Conservation (phyloP, 371 early-diverging fungal species). For the Haplosporangium sp. region DNA sequence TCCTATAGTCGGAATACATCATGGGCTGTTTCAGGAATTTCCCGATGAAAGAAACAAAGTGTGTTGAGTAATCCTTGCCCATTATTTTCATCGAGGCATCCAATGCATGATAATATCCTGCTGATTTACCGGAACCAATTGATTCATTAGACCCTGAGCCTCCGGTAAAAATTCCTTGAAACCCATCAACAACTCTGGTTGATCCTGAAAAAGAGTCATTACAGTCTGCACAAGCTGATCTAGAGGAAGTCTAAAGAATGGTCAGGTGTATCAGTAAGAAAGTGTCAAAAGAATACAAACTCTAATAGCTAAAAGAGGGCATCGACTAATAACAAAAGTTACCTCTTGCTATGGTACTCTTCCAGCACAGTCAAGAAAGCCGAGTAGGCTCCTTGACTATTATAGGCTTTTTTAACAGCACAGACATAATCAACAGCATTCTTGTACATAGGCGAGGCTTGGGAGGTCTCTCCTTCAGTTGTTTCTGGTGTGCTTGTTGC, state of each 20-base stretch:
- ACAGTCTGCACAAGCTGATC: constrained; percentile 52
- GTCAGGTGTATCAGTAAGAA: neutral
- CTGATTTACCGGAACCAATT: constrained; percentile 42
- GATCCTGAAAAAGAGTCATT: constrained; percentile 56
- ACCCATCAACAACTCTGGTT: constrained; percentile 49
- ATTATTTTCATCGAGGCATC: neutral
- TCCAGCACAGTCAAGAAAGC: constrained; percentile 42
- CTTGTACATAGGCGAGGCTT: constrained; percentile 18
- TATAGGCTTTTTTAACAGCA: constrained; percentile 52
- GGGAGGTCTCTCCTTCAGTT: constrained; percentile 7
- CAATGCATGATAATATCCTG: neutral
- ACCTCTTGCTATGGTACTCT: constrained; percentile 43
- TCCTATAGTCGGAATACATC: constrained; percentile 42
- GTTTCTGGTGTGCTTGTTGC: constrained; percentile 4
- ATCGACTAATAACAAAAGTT: neutral
- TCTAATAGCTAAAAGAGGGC: neutral
- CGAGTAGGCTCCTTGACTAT: constrained; percentile 35
- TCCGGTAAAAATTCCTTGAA: constrained; percentile 56
- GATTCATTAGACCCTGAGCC: constrained; percentile 47
- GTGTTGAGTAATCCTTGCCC: neutral
- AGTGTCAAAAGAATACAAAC: neutral
- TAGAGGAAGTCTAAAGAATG: constrained; percentile 20
- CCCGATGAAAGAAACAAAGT: neutral
- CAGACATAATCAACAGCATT: constrained; percentile 54
- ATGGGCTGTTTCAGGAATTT: constrained; percentile 35